Evolutionary conservation across 768 basidiomycete species (phyloP).

Genomic region (Tylopilus felleus): DNA sequence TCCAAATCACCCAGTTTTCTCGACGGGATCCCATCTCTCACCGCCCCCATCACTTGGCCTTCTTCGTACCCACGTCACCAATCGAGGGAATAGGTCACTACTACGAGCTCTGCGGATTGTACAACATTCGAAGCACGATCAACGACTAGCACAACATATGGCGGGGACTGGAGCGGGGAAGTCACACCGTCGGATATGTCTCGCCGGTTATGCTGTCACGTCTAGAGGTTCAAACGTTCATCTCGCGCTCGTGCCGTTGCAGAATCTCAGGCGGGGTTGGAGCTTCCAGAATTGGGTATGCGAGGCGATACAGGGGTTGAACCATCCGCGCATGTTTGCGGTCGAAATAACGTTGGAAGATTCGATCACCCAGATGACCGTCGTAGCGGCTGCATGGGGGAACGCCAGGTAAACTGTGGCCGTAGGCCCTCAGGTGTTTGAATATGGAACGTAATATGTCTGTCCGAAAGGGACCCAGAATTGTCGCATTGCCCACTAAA

Average conservation of each 20-base stretch:
- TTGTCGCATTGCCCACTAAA: neutral
- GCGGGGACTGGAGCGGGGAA: constrained; percentile 5
- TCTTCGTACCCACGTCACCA: constrained; percentile 10
- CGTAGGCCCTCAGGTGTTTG: neutral
- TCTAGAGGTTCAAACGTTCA: constrained; percentile 9
- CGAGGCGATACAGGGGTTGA: constrained; percentile 3
- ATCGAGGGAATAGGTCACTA: constrained; percentile 1
- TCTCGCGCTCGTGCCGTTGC: neutral
- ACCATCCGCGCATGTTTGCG: constrained; percentile 1
- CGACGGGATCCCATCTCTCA: neutral
- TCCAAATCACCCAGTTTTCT: neutral
- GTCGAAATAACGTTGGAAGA: neutral
- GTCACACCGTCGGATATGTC: constrained; percentile 10
- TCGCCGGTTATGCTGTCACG: neutral
- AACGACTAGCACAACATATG: neutral
- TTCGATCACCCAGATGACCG: constrained; percentile 3
- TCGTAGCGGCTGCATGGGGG: constrained; percentile 7
- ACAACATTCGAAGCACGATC: neutral
- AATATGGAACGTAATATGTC: neutral
- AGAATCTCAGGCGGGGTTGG: neutral
- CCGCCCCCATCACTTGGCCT: constrained; percentile 2
- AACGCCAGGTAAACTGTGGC: neutral
- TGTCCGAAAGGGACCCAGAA: neutral
- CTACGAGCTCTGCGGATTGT: constrained; percentile 5
- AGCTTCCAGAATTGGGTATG: constrained; percentile 6